Conservation (phyloP, 2,329 filamentous ascomycete species). For the Pestalotiopsis fici region DNA sequence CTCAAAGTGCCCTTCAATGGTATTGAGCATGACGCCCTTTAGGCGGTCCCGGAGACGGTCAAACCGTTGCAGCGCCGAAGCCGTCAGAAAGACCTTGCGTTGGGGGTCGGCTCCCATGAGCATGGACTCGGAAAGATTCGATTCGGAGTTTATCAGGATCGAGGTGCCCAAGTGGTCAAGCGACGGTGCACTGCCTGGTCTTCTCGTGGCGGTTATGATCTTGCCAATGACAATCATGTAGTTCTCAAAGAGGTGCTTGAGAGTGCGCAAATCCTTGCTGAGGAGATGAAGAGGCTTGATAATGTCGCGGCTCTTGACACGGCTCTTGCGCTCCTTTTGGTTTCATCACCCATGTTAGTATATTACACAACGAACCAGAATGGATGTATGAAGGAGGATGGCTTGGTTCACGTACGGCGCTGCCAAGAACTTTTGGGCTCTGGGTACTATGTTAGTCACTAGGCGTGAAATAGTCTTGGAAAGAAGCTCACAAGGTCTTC, state of each 20-base stretch:
- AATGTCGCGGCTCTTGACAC: constrained; percentile 50
- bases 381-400: neutral
- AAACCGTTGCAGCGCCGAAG: constrained; percentile 57
- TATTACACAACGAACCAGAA: neutral
- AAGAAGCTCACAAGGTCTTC: constrained; percentile 44
- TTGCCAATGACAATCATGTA: constrained; percentile 62
- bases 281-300: constrained; percentile 59
- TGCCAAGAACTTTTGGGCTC: constrained; percentile 35
- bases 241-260: constrained; percentile 61
- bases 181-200: neutral
- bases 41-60: constrained; percentile 60
- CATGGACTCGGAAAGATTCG: neutral
- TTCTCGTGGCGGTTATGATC: constrained; percentile 45
- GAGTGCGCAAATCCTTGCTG: constrained; percentile 59
- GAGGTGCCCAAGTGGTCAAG: constrained; percentile 6
- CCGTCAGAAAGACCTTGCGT: constrained; percentile 32
- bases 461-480: neutral
- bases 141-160: neutral
- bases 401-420: constrained; percentile 27
- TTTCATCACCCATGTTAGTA: neutral
- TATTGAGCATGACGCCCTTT: constrained; percentile 60
- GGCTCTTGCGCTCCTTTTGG: constrained; percentile 30
- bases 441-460: constrained; percentile 13
- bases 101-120: neutral
- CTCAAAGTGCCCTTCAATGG: constrained; percentile 63